A percentile compares a stretch with the other conserved stretches of the same genome.
Conservation (phyloP, 225 moss, liverwort and hornwort genomes). For the Takakia lepidozioides region DNA sequence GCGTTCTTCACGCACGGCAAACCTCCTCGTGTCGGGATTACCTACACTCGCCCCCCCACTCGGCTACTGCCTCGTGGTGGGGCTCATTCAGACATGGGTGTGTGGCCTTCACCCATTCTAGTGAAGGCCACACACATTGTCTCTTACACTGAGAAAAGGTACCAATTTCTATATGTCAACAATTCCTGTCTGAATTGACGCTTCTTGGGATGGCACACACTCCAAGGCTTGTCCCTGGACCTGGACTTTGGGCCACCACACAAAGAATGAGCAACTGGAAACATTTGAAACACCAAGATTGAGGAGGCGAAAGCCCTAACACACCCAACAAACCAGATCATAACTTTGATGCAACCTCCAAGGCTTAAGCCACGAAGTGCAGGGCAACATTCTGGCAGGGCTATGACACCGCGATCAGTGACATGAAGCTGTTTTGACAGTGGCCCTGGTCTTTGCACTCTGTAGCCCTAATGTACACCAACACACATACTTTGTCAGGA, state of each 20-base stretch:
- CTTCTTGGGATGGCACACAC: slow-evolving; percentile 40
- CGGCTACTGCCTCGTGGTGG: too few relatives aligned
- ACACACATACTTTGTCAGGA: too few relatives aligned
- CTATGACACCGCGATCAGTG: slow-evolving; percentile 64
- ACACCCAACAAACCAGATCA: slow-evolving; percentile 52
- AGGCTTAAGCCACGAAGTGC: slow-evolving; percentile 64
- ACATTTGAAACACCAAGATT: not conserved
- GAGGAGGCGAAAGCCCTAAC: too few relatives aligned
- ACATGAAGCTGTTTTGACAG: slow-evolving; percentile 28
- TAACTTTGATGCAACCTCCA: slow-evolving; percentile 59
- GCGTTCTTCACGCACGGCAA: too few relatives aligned
- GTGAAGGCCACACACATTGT: slow-evolving; percentile 35
- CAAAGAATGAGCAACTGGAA: slow-evolving; percentile 18
- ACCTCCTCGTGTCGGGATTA: too few relatives aligned
- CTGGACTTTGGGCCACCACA: slow-evolving; percentile 8
- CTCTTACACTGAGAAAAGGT: too few relatives aligned
- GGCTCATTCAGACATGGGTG: too few relatives aligned
- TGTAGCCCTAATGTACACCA: slow-evolving; percentile 38
- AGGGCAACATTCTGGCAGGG: slow-evolving; percentile 74
- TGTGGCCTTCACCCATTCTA: slow-evolving; percentile 57
- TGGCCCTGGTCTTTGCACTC: slow-evolving; percentile 37
- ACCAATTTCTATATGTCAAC: slow-evolving; percentile 20
- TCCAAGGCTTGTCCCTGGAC: slow-evolving; percentile 22
- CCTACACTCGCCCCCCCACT: too few relatives aligned
- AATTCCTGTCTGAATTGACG: slow-evolving; percentile 17